Base-by-base conservation (phyloP, 108 stramenopile species). In the Skeletonema marinoi region DNA sequence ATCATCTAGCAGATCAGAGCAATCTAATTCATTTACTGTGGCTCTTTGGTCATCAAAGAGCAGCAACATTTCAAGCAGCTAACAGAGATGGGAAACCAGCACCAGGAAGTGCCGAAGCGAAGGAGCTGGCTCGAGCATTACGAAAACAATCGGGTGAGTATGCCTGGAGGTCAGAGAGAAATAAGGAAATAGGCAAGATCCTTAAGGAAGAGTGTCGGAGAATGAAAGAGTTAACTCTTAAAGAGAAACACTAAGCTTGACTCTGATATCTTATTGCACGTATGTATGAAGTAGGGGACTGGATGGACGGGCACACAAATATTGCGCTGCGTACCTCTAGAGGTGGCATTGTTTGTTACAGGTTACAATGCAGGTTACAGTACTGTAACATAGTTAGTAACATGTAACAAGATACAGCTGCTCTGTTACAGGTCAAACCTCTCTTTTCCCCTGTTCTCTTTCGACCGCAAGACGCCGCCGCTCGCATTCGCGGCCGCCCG, bases 31-130 rank as follows among this genome's bases (percentile, higher is more conserved):
- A 92, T 77, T 73, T 91, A 12, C 58, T 93, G 48, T 93, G 90
- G 89, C 66, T 93, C 9, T 93, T 93, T 87, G 89, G 84, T 4
- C 69, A 86, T 10, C 93, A 92, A 68, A 86, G 89, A 51, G 67
- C 72, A 29, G 65, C 89, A 8, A 89, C 88, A 58, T 41, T 68
- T 42, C 17, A 66, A 65, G 21, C 46, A 3, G 69, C 78, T 59
- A 8, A 48, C 68, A 36, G 59, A 29, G 58, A 67, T 63, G 68
- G 81, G 17, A 82, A 73, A 50, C 70, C 60, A 48, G 70, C 81
- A 3, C 88, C 92, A 32, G 88, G 85, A 64, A 75, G 76, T 11
- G 78, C 71, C 30, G 85, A 89, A 70, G 90, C 85, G 59, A 93
- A 93, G 65, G 79, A 88, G 64, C 31, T 71, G 44, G 78, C 80